Evolutionary conservation across 129 eudicot species (phyloP).

Genomic region (Arctium minus): DNA sequence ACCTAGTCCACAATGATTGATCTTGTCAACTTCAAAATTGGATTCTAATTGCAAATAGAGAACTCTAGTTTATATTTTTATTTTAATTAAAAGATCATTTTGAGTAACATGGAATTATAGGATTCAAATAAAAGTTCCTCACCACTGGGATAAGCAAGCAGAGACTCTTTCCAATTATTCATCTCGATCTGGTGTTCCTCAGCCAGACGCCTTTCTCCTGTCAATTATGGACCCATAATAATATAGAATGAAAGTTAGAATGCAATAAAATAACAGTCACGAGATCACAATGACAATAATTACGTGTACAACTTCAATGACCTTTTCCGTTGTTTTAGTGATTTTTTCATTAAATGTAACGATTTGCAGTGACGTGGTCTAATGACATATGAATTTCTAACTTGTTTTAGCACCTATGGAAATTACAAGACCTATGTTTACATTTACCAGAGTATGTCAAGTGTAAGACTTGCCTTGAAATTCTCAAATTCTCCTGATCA

Average conservation of each 20-base stretch:
- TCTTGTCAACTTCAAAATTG: constrained; percentile 20
- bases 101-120: not conserved
- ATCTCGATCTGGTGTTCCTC: constrained; percentile 20
- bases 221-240: not conserved
- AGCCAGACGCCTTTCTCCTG: constrained; percentile 18
- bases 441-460: not conserved
- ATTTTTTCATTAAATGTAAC: not conserved
- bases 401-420: not conserved
- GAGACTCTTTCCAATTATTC: constrained; percentile 15
- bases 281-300: not conserved
- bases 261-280: too few relatives aligned
- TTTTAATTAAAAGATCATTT: not conserved
- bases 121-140: constrained; percentile 18
- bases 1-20: not conserved
- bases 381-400: too few relatives aligned
- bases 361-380: too few relatives aligned
- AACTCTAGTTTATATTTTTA: not conserved
- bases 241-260: too few relatives aligned
- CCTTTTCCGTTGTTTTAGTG: not conserved
- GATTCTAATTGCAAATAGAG: constrained; percentile 22
- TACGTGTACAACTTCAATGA: not conserved
- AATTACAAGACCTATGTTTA: not conserved
- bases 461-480: not conserved
- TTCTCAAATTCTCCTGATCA: not conserved
- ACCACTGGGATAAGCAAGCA: constrained; percentile 28